phyloP scores from a whole-genome alignment of 1,284 basidiomycete genomes.

The Leccinum pallidistipes region DNA sequence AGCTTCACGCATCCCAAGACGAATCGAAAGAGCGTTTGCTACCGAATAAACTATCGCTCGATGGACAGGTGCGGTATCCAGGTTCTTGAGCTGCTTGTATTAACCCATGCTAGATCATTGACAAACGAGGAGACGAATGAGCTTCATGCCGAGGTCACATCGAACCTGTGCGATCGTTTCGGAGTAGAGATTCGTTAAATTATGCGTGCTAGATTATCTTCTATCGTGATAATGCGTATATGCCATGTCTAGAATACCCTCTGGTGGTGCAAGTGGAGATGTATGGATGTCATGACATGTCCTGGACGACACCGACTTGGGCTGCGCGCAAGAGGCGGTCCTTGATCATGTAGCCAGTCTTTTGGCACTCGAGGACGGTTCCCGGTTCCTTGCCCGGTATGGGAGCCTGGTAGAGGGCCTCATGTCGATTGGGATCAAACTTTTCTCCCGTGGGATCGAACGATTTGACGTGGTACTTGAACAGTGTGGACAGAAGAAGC shows the following conservation, averaged over 20 bases:
- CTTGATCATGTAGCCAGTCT: slow-evolving; percentile 92
- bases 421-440: slow-evolving; percentile 95
- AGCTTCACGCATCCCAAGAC: slow-evolving; percentile 92
- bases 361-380: slow-evolving; percentile 89
- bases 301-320: slow-evolving; percentile 93
- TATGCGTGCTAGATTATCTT: slow-evolving; percentile 35
- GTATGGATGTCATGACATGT: slow-evolving; percentile 46
- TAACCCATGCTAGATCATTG: slow-evolving; percentile 58
- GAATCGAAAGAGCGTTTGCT: slow-evolving; percentile 78
- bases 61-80: slow-evolving; percentile 78
- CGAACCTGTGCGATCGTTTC: slow-evolving; percentile 55
- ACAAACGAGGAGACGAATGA: slow-evolving; percentile 89
- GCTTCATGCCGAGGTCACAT: slow-evolving; percentile 63
- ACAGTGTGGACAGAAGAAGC: slow-evolving; percentile 86
- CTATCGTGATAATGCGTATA: slow-evolving; percentile 33
- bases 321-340: slow-evolving; percentile 91
- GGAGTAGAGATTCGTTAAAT: slow-evolving; percentile 77
- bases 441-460: slow-evolving; percentile 91
- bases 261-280: neutral
- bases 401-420: slow-evolving; percentile 95
- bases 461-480: slow-evolving; percentile 87
- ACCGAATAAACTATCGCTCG: slow-evolving; percentile 92
- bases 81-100: neutral
- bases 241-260: slow-evolving; percentile 21
- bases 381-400: slow-evolving; percentile 86